Percentiles rank a stretch among this genome's conserved stretches.
Evolutionary conservation across 495 filamentous ascomycete genomes (phyloP).

Genomic region (Penicillium dipodomyicola): DNA sequence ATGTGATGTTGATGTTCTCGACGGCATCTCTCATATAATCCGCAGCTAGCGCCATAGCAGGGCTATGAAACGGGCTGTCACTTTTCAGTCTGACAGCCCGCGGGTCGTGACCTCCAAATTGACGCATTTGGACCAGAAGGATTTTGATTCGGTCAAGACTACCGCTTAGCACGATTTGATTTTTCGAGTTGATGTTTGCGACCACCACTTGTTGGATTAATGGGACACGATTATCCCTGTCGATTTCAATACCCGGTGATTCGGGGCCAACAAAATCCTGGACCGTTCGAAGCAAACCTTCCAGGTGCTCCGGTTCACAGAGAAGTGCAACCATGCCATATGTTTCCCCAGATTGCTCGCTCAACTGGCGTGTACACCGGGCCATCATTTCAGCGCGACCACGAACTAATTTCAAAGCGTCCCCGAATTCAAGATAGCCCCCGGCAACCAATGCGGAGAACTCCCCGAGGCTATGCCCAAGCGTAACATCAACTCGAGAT

Average conservation of each 20-base stretch:
- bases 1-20: slow-evolving; percentile 58
- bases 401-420: slow-evolving; percentile 75
- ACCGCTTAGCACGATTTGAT: slow-evolving; percentile 92
- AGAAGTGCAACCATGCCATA: slow-evolving; percentile 95
- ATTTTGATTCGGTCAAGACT: slow-evolving; percentile 80
- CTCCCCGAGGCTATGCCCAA: slow-evolving; percentile 94
- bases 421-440: slow-evolving; percentile 70
- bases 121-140: slow-evolving; percentile 82
- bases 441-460: slow-evolving; percentile 87
- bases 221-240: slow-evolving; percentile 62
- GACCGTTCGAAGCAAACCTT: slow-evolving; percentile 65
- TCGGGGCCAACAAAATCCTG: slow-evolving; percentile 73
- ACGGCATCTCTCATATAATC: slow-evolving; percentile 67
- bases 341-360: slow-evolving; percentile 60
- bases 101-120: slow-evolving; percentile 92
- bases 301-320: slow-evolving; percentile 73
- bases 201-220: slow-evolving; percentile 85
- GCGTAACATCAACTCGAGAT: slow-evolving; percentile 70
- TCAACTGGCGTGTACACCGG: slow-evolving; percentile 63
- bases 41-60: slow-evolving; percentile 84
- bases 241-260: slow-evolving; percentile 54
- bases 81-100: slow-evolving; percentile 83
- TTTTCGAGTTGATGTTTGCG: slow-evolving; percentile 92
- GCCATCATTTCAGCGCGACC: slow-evolving; percentile 84
- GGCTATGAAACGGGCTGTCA: slow-evolving; percentile 89